Evolutionary conservation across 2,329 filamentous ascomycete genomes (phyloP), one percentile per base, ranked within the genome.

Genomic region (Sporothrix brasiliensis): DNA sequence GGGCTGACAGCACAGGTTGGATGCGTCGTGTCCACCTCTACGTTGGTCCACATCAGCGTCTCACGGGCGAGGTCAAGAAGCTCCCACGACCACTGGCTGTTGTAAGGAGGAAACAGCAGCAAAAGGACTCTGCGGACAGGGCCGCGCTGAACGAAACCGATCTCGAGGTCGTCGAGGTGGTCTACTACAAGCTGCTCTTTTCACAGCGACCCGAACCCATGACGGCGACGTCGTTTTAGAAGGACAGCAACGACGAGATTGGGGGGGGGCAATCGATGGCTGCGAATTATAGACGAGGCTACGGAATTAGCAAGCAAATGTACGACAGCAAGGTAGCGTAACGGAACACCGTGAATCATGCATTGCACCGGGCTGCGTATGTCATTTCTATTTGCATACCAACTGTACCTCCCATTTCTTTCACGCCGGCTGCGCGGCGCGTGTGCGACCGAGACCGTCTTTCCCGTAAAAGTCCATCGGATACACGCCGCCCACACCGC

Each of bases 381-480:
- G 13, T 41, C 56, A 47, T 24, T 2, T 24, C 39, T 2, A 34
- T 30, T 27, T 11, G 44, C 24, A 19, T 41, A n/a, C 1, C 4
- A 24, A 11, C 24, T 21, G 27, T 39, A 19, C 14, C 56, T 11
- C 58, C 4, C 34, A 24, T 39, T 44, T 34, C 24, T 19, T 21
- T 66, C 41, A 71, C 34, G 50, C 69, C 16, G 52, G 21, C 49
- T 71, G 53, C 3, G 65, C 69, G 0, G 83, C 80, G 77, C 85
- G 93, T 44, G 91, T 94, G 78, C 95, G 88, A 1, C 94, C 95
- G 69, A 99, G 78, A 0, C 95, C 95, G 60, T 97, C 92, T 78
- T 91, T 94, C 0, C 90, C 94, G 81, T 99, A 99, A 78, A 97
- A 99, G 79, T 99, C 94, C 95, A 99, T 99, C 0, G 94, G 94